phyloP scores from a whole-genome alignment of 2,329 filamentous ascomycete species.

The Colletotrichum orbiculare region DNA sequence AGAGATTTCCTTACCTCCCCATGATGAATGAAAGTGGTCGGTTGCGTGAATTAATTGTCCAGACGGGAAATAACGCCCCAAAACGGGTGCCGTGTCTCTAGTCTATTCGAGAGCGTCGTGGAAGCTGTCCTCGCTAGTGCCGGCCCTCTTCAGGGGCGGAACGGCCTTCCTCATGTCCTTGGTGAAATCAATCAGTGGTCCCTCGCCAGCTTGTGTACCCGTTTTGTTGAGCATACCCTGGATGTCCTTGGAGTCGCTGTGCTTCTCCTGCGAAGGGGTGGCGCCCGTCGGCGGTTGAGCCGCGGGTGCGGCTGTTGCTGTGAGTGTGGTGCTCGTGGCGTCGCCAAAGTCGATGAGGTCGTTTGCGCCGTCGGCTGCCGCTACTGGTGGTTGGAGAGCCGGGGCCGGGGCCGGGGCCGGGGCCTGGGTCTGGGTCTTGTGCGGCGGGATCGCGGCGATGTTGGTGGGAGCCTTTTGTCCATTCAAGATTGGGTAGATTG shows the following conservation, averaged over 20 bases:
- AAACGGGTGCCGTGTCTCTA: background rate
- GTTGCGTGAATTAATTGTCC: too few relatives aligned
- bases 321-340: slow-evolving; percentile 18
- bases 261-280: slow-evolving; percentile 3
- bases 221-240: slow-evolving; percentile 58
- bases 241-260: slow-evolving; percentile 49
- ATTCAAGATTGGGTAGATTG: slow-evolving; percentile 85
- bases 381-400: slow-evolving; percentile 42
- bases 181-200: slow-evolving; percentile 67
- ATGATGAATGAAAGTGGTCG: slow-evolving; percentile 30
- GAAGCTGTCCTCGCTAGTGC: slow-evolving; percentile 52
- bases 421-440: slow-evolving; percentile 14
- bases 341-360: slow-evolving; percentile 68
- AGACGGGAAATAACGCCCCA: background rate
- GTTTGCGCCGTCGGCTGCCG: slow-evolving; percentile 28
- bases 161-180: slow-evolving; percentile 60
- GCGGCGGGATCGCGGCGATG: slow-evolving; percentile 65
- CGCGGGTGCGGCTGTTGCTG: slow-evolving; percentile 7
- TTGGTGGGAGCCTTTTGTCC: slow-evolving; percentile 73
- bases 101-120: slow-evolving; percentile 50
- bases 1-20: slow-evolving; percentile 24
- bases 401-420: slow-evolving; percentile 30
- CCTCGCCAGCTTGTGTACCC: slow-evolving; percentile 55
- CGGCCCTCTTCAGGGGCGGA: slow-evolving; percentile 44
- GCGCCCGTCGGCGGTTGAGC: slow-evolving; percentile 5